Conservation (phyloP, 2,329 filamentous ascomycete genomes). For the Pseudophaeomoniella oleicola region DNA sequence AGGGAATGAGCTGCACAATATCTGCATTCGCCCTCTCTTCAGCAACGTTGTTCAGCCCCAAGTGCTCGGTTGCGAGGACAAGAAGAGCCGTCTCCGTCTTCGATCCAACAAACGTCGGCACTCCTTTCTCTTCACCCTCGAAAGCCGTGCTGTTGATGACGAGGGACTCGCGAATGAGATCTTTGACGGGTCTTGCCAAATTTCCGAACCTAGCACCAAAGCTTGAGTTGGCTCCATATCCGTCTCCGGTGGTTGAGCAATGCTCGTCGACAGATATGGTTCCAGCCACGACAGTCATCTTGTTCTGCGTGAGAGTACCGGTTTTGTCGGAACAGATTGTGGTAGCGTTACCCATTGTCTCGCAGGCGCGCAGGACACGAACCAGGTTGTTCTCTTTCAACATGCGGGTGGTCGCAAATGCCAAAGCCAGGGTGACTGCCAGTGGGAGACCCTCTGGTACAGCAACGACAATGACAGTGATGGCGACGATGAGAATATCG, state of each 20-base stretch:
- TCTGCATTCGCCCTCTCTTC: conserved; percentile 48
- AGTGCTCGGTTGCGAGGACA: conserved; percentile 50
- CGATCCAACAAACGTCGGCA: conserved; percentile 55
- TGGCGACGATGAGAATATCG: conserved; percentile 62
- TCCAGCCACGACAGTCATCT: conserved; percentile 63
- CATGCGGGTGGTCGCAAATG: conserved; percentile 66
- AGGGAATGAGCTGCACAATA: conserved; percentile 55
- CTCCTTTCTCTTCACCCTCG: conserved; percentile 56
- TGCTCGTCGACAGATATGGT: conserved; percentile 41
- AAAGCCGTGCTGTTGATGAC: conserved; percentile 54
- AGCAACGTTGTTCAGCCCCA: conserved; percentile 49
- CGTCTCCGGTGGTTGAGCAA: conserved; percentile 3
- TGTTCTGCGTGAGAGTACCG: conserved; percentile 59
- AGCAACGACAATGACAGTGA: conserved; percentile 67
- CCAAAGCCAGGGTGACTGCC: conserved; percentile 62
- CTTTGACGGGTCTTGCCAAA: conserved; percentile 17
- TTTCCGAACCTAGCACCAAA: conserved; percentile 9
- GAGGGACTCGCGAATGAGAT: conserved; percentile 26
- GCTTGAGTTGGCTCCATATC: not conserved
- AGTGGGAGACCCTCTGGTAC: conserved; percentile 65
- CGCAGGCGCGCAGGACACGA: conserved; percentile 60
- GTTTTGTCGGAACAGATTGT: conserved; percentile 73
- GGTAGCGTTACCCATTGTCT: conserved; percentile 69
- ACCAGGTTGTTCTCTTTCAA: conserved; percentile 65
- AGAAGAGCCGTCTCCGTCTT: conserved; percentile 66